Evolutionary conservation across 2,329 filamentous ascomycete species (phyloP), one percentile per base, ranked within the genome.

Genomic region (Fusarium nygamai): DNA sequence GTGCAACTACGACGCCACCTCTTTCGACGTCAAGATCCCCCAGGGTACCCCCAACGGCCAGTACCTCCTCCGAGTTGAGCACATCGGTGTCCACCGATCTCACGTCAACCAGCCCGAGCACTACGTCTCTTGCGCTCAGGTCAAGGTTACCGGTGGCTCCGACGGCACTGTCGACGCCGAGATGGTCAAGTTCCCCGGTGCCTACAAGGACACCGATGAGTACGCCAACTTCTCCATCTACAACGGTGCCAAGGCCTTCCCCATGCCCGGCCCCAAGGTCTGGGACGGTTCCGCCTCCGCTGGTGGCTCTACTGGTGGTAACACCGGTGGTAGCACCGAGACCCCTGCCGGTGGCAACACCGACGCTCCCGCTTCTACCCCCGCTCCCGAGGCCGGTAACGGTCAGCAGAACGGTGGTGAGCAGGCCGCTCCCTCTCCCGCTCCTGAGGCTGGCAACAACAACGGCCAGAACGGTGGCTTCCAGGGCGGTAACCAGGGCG

Each of bases 191-290:
- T 68, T 68, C 46, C 65, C 65, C 53, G 65, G 65, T 53, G 65
- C 65, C 53, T 68, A 68, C 65, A 68, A 68, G 65, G 46, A 11
- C 5, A 68, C 65, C 17, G 65, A 68, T 9, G 51, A 34, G 4
- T 68, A 68, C 39, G 65, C 63, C 46, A 68, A 68, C 65, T 68
- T 68, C 65, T 68, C 65, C 65, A 68, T 68, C 53, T 68, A 68
- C 63, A 19, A 16, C 39, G 65, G 65, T 41, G 65, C 63, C 20
- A 68, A 68, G 63, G 46, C 5, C 6, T 68, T 68, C 65, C 65
- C 65, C 53, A 61, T 68, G 53, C 65, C 65, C 46, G 65, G 65
- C 8, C 65, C 65, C 22, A 67, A 68, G 63, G 63, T 68, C 34
- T 68, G 65, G 65, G 2, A 13, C 22, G 65, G 65, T 17, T 5